Evolutionary conservation across 1,139 yeast species (phyloP), one percentile per base, ranked within the genome.

Genomic region (Insectozyma bohioensis): DNA sequence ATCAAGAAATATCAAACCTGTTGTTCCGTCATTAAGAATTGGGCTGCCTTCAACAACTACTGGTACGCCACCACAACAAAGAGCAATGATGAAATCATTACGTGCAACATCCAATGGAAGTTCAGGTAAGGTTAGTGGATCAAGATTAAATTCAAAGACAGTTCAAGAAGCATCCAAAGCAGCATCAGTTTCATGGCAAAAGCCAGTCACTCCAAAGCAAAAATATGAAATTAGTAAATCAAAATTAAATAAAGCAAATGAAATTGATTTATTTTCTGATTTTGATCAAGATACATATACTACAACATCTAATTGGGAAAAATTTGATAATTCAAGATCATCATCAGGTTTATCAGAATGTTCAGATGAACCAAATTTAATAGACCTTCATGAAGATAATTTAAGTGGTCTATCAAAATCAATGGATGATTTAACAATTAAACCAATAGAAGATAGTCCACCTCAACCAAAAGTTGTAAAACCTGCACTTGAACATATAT

Each of bases 121-220:
- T 26, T 19, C 40, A 15, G n/a, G n/a, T n/a, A n/a, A n/a, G n/a
- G n/a, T n/a, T n/a, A 28, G 34, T 20, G 25, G 20, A 6, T 9
- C 36, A 17, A 36, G 27, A 18, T 15, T 34, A 10, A 33, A 19
- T 16, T 26, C 39, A 3, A 27, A 35, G 23, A 34, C 43, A 2
- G 43, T 40, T 30, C 46, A 40, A 35, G 52, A 52, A 36, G 68
- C 75, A 2, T 58, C 63, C 10, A 48, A 55, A 23, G 81, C 82
- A 2, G 82, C 82, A 1, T 61, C 60, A 25, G 46, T 64, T 2
- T 63, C 71, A 12, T 71, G 78, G 71, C 52, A 45, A 18, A 55
- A 52, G 33, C 64, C 63, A 27, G 20, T 27, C 6, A 33, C 36
- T 9, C 4, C 33, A 5, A 39, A 47, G 37, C 39, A 40, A 34